Conservation (phyloP, 192 early-diverging fungal genomes). For the Cetraspora pellucida region DNA sequence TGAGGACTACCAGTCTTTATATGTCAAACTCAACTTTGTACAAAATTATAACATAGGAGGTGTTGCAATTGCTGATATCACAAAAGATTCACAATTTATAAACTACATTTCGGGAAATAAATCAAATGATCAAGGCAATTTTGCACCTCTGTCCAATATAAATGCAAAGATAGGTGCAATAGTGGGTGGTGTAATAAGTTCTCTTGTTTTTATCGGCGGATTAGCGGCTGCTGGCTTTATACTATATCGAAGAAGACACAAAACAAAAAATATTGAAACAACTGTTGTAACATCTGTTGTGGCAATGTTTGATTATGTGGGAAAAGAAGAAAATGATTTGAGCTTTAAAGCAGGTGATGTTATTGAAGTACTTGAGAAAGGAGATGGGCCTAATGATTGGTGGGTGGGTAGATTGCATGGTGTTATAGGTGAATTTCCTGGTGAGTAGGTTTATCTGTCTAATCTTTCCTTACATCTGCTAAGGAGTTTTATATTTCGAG, state of each 20-base stretch:
- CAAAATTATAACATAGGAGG: slow-evolving; percentile 56
- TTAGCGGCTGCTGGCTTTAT: no score
- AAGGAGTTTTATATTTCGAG: no score
- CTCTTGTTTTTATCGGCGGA: no score
- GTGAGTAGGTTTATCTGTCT: background rate
- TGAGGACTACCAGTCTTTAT: slow-evolving; percentile 71
- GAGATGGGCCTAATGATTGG: slow-evolving; percentile 47
- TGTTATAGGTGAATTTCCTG: slow-evolving; percentile 29
- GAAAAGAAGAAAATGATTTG: slow-evolving; percentile 47
- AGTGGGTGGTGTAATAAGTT: no score
- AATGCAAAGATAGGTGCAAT: no score
- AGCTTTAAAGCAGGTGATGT: slow-evolving; percentile 45
- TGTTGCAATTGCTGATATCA: slow-evolving; percentile 66
- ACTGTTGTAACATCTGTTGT: background rate
- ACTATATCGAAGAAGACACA: no score
- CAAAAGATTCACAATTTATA: slow-evolving; percentile 29
- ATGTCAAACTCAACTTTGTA: slow-evolving; percentile 63
- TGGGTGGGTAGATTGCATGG: slow-evolving; percentile 48
- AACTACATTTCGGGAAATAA: no score
- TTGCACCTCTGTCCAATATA: no score
- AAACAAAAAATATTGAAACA: no score
- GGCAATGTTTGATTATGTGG: slow-evolving; percentile 47
- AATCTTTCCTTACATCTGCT: no score
- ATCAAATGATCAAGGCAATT: no score
- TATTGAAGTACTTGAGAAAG: slow-evolving; percentile 46